Evolutionary conservation across 1,139 yeast species (phyloP), one percentile per base, ranked within the genome.

Genomic region (Pichia sp.): DNA sequence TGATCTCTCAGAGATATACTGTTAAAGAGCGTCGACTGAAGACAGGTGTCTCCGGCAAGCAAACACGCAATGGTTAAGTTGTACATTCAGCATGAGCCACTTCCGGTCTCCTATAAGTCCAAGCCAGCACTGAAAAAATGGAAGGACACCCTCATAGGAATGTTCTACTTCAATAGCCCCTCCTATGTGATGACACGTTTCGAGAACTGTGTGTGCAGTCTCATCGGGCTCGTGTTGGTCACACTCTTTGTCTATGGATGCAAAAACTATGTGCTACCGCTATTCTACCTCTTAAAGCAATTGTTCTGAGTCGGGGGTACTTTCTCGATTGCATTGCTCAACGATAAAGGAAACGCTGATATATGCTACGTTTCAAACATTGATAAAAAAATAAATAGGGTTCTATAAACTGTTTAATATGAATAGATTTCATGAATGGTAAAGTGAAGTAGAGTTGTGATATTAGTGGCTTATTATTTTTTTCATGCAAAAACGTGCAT

Each of bases 211-310:
- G n/a, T 41, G 4, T 41, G 34, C 19, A 16, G 25, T 7, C 12
- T 47, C 3, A n/a, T 54, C 7, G 25, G 12, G 1, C 25, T 49
- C 0, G 8, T 46, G 3, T 21, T 54, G 8, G 13, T 40, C 10
- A 13, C 23, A 13, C 28, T 54, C n/a, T 21, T 46, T 3, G 18
- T 42, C 1, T 13, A 46, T 23, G 56, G 55, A 2, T 49, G 43
- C 18, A 51, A 51, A n/a, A 54, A 51, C n/a, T 54, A 51, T 21
- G 41, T 54, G 9, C 22, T 47, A 13, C 56, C 56, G 5, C 26
- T 51, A 9, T 23, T 53, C 25, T 36, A 30, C 13, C n/a, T 50
- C 12, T 10, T 48, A 8, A 47, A 46, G 26, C 30, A 28, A 5
- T 18, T 51, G 3, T 37, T 41, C 6, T 30, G 30, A 22, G 18